Conservation (phyloP, 208 protist species). For the Leishmania lainsoni region DNA sequence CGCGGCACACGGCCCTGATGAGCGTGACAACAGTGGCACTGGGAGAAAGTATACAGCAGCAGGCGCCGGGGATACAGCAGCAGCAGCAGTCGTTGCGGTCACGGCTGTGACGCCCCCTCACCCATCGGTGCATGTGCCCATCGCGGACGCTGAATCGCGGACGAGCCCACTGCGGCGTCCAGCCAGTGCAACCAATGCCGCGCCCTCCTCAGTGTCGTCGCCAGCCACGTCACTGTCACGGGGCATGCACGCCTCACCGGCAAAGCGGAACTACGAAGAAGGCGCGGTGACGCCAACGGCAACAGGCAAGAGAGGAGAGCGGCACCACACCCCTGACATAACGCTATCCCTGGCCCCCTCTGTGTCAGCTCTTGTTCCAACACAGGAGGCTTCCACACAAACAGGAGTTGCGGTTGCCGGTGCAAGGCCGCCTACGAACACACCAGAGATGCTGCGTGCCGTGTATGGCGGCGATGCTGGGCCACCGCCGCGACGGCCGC, state of each 20-base stretch:
- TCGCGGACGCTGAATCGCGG: not conserved
- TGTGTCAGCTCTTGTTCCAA: not conserved
- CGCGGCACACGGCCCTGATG: not conserved
- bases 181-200: not conserved
- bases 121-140: not conserved
- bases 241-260: not conserved
- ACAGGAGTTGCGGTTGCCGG: not conserved
- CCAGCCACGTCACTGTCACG: not conserved
- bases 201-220: not conserved
- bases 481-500: not conserved
- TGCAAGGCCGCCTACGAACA: not conserved
- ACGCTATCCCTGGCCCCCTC: not conserved
- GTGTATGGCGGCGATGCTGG: slow-evolving; percentile 13
- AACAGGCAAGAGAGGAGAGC: not conserved
- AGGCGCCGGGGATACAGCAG: not conserved
- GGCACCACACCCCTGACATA: not conserved
- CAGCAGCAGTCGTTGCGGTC: not conserved
- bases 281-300: not conserved
- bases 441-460: slow-evolving; percentile 6
- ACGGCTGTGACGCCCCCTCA: not conserved
- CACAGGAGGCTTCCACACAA: not conserved
- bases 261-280: too few species aligned
- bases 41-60: not conserved
- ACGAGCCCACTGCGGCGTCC: not conserved
- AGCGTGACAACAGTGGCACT: not conserved